A percentile compares a stretch with the other conserved stretches of the same genome.
Evolutionary conservation across 2,329 filamentous ascomycete species (phyloP).

Genomic region (Phoma herbarum): DNA sequence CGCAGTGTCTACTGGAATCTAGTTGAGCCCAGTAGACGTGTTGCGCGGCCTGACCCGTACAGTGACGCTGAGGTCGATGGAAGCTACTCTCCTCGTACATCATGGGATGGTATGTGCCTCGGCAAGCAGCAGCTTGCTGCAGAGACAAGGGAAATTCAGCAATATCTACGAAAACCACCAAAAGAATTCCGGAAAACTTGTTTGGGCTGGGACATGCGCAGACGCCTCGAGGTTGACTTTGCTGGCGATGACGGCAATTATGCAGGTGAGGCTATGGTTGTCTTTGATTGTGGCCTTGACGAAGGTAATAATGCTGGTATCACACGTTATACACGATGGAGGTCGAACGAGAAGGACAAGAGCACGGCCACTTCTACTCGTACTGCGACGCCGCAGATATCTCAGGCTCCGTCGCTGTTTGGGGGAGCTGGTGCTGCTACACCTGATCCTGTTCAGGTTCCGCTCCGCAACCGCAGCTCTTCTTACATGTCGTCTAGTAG

Average conservation of each 20-base stretch:
- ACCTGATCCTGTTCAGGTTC: constrained; percentile 30
- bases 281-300: constrained; percentile 76
- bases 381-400: constrained; percentile 27
- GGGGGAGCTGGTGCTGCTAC: constrained; percentile 53
- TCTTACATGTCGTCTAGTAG: constrained; percentile 49
- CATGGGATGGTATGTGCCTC: constrained; percentile 76
- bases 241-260: constrained; percentile 78
- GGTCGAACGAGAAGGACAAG: constrained; percentile 47
- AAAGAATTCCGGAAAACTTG: constrained; percentile 80
- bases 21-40: constrained; percentile 78
- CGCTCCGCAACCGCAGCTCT: constrained; percentile 40
- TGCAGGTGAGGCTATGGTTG: constrained; percentile 78
- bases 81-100: constrained; percentile 82
- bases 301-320: constrained; percentile 64
- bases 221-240: constrained; percentile 87
- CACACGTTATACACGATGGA: constrained; percentile 67
- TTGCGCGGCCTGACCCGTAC: constrained; percentile 75
- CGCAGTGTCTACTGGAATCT: constrained; percentile 83
- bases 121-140: constrained; percentile 74
- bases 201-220: constrained; percentile 90
- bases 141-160: constrained; percentile 84
- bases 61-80: constrained; percentile 70
- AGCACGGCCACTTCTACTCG: constrained; percentile 28
- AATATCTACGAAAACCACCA: constrained; percentile 75
- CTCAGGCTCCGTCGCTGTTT: constrained; percentile 58